Evolutionary conservation across 179 eudicot genomes (phyloP).

Genomic region (Patellifolia procumbens): DNA sequence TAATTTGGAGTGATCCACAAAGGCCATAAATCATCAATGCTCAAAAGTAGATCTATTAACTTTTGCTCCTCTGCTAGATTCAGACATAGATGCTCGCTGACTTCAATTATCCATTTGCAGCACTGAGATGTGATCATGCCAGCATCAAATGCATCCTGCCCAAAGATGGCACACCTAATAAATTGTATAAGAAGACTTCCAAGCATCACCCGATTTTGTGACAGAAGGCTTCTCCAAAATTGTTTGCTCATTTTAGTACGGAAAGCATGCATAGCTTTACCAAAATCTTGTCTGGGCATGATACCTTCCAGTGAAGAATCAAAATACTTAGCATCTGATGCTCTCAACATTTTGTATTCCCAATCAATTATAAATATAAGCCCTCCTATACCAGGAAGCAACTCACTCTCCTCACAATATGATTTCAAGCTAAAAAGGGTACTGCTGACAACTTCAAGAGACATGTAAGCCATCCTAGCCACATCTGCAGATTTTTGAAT

Average conservation of each 20-base stretch:
- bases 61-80: constrained; percentile 68
- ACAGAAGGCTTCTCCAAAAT: constrained; percentile 45
- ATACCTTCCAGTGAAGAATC: constrained; percentile 32
- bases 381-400: constrained; percentile 56
- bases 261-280: constrained; percentile 56
- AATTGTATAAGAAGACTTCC: constrained; percentile 51
- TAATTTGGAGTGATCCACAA: constrained; percentile 56
- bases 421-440: constrained; percentile 58
- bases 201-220: constrained; percentile 39
- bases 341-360: constrained; percentile 53
- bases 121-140: constrained; percentile 49
- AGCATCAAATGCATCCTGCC: constrained; percentile 45
- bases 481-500: constrained; percentile 36
- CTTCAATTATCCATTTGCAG: constrained; percentile 68
- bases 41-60: constrained; percentile 63
- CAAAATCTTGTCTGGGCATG: constrained; percentile 48
- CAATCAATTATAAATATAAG: constrained; percentile 65
- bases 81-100: constrained; percentile 52
- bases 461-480: constrained; percentile 62
- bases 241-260: constrained; percentile 42
- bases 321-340: constrained; percentile 34
- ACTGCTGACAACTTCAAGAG: constrained; percentile 67
- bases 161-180: constrained; percentile 54
- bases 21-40: constrained; percentile 68
- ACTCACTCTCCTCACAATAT: constrained; percentile 42